These are phyloP conservation scores for Phallus indusiatus DNA, from an alignment of 768 basidiomycete species.

Conservation along the genomic window DNA sequence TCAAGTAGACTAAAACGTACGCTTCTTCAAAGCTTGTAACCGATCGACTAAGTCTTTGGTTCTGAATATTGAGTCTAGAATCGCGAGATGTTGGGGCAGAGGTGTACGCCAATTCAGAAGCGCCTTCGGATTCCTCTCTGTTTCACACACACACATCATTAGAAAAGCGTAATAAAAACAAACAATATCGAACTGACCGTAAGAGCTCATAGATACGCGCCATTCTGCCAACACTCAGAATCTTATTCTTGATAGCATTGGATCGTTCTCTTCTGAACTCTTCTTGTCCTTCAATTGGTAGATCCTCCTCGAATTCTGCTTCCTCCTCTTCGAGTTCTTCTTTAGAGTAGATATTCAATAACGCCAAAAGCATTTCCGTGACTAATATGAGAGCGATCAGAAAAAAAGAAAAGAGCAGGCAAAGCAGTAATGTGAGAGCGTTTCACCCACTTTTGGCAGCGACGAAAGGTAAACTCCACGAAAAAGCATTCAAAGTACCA, in stretches of 20 bases:
- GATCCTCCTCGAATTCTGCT: slow-evolving; percentile 24
- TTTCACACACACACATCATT: neutral
- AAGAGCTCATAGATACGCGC: slow-evolving; percentile 38
- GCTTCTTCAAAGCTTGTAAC: slow-evolving; percentile 73
- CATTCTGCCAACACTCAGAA: slow-evolving; percentile 42
- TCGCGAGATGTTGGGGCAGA: slow-evolving; percentile 16
- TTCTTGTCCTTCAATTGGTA: neutral
- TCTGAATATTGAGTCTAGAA: slow-evolving; percentile 44
- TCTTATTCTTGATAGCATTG: slow-evolving; percentile 41
- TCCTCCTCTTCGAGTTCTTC: slow-evolving; percentile 41
- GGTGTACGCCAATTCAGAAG: slow-evolving; percentile 44
- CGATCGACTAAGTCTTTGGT: slow-evolving; percentile 44
- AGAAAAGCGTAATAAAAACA: no score
- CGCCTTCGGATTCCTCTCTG: slow-evolving; percentile 75
- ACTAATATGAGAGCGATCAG: slow-evolving; percentile 21
- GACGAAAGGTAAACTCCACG: slow-evolving; percentile 96
- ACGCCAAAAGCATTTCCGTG: slow-evolving; percentile 44
- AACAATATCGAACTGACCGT: slow-evolving; percentile 23
- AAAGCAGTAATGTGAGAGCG: no score
- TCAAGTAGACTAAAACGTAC: slow-evolving; percentile 32
- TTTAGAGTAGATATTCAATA: slow-evolving; percentile 40
- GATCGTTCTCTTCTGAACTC: slow-evolving; percentile 23
- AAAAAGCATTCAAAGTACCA: slow-evolving; percentile 97
- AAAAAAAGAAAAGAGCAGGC: neutral
- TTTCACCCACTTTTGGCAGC: slow-evolving; percentile 79